Evolutionary conservation across 108 stramenopile genomes (phyloP).

Genomic region (Cyclotella choctawhatcheeana): DNA sequence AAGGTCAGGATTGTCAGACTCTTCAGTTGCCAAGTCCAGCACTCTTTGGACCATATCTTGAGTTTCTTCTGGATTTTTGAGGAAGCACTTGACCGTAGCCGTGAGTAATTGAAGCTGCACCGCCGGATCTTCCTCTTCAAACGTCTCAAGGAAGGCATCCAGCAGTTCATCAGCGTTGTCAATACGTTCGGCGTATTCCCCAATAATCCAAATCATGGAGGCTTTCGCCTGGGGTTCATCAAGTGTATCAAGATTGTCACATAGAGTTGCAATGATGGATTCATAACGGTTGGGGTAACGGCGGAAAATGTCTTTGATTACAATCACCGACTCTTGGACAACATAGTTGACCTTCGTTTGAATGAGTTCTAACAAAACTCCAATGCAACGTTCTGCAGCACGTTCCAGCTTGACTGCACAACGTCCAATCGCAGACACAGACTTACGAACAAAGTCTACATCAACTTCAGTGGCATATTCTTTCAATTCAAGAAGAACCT

Average conservation of each 20-base stretch:
- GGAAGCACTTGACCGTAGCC: constrained; percentile 99
- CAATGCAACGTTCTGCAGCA: constrained; percentile 98
- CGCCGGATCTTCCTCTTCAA: constrained; percentile 94
- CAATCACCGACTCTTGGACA: constrained; percentile 98
- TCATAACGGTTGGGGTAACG: constrained; percentile 99
- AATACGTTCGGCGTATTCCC: constrained; percentile 99
- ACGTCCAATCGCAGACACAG: constrained; percentile 98
- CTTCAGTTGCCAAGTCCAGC: constrained; percentile 96
- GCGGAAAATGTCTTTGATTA: constrained; percentile 99
- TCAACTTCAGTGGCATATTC: constrained; percentile 99
- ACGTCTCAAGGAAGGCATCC: constrained; percentile 96
- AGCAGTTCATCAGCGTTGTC: constrained; percentile 99
- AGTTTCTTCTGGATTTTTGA: constrained; percentile 97
- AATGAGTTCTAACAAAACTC: constrained; percentile 97
- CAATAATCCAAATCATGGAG: constrained; percentile 99
- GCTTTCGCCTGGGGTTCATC: constrained; percentile 99
- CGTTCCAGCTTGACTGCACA: constrained; percentile 98
- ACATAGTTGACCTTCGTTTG: constrained; percentile 99
- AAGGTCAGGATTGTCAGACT: constrained; percentile 98
- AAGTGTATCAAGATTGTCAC: constrained; percentile 98
- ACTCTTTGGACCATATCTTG: constrained; percentile 99
- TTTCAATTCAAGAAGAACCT: constrained; percentile 97
- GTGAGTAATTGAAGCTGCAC: constrained; percentile 98
- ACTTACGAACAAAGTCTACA: constrained; percentile 98
- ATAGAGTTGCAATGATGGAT: constrained; percentile 96